Conservation (phyloP, 148 eudicot genomes). For the Chenopodium album region DNA sequence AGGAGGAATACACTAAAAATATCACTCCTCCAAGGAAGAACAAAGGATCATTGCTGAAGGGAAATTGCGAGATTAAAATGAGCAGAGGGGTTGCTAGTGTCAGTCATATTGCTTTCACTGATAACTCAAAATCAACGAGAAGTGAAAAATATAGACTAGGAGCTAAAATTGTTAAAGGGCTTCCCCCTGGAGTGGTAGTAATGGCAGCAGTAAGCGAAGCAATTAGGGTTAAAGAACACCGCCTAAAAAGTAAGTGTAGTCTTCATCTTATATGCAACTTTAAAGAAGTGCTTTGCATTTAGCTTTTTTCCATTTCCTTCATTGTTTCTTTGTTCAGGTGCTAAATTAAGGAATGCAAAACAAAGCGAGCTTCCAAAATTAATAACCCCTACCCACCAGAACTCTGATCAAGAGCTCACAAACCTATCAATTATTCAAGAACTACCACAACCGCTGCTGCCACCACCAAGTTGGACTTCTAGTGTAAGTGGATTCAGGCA, state of each 20-base stretch:
- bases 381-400: constrained; percentile 21
- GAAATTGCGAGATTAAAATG: constrained; percentile 30
- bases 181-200: constrained; percentile 35
- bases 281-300: no score
- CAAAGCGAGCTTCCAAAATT: constrained; percentile 25
- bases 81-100: constrained; percentile 42
- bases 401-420: background rate
- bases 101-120: constrained; percentile 42
- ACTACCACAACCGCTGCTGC: background rate
- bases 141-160: constrained; percentile 53
- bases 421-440: background rate
- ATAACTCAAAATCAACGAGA: constrained; percentile 59
- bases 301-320: background rate
- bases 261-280: no score
- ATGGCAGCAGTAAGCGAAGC: constrained; percentile 52
- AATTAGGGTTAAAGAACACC: constrained; percentile 57
- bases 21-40: constrained; percentile 39
- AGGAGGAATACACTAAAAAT: constrained; percentile 40
- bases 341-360: constrained; percentile 32
- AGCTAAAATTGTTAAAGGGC: constrained; percentile 38
- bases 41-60: constrained; percentile 46
- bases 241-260: constrained; percentile 43
- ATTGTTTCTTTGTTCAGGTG: constrained; percentile 26
- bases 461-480: background rate
- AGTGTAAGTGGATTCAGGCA: background rate